Conservation (phyloP, 2,329 filamentous ascomycete species). For the Didymella sp. region DNA sequence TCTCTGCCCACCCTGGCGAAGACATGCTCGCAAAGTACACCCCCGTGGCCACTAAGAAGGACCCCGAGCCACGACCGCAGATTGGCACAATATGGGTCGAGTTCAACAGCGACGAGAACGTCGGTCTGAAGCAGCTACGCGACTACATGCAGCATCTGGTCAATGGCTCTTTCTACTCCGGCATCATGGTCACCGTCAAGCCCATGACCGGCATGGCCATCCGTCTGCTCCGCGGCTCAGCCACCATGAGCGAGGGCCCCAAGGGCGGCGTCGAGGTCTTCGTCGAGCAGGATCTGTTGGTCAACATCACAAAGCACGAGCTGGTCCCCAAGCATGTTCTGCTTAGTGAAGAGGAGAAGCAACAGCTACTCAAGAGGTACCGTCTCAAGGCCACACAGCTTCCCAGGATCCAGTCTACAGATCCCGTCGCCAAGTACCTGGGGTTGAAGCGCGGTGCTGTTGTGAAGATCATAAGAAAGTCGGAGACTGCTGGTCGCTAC, state of each 20-base stretch:
- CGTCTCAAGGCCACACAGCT: slow-evolving; percentile 97
- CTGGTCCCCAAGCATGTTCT: slow-evolving; percentile 93
- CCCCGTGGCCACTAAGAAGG: slow-evolving; percentile 69
- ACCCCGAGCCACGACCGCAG: slow-evolving; percentile 73
- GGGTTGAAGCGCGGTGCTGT: slow-evolving; percentile 91
- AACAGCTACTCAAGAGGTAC: slow-evolving; percentile 83
- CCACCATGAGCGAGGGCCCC: slow-evolving; percentile 55
- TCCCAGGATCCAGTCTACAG: slow-evolving; percentile 86
- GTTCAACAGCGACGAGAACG: slow-evolving; percentile 79
- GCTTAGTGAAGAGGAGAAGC: slow-evolving; percentile 89
- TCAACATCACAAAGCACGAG: slow-evolving; percentile 98
- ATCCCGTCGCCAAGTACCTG: slow-evolving; percentile 91
- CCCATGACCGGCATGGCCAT: slow-evolving; percentile 80
- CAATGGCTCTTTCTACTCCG: slow-evolving; percentile 82
- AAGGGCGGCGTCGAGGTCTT: slow-evolving; percentile 95
- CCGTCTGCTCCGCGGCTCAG: slow-evolving; percentile 42
- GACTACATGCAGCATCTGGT: slow-evolving; percentile 83
- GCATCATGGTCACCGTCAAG: slow-evolving; percentile 86
- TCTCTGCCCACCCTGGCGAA: slow-evolving; percentile 83
- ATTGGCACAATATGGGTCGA: slow-evolving; percentile 93
- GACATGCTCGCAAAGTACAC: slow-evolving; percentile 87
- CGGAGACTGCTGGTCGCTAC: slow-evolving; percentile 94
- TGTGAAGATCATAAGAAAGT: slow-evolving; percentile 96
- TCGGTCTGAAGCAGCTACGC: slow-evolving; percentile 93
- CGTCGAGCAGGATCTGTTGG: slow-evolving; percentile 90